Evolutionary conservation across 352 stramenopile genomes (phyloP).

Genomic region (Globisporangium cederbergense): DNA sequence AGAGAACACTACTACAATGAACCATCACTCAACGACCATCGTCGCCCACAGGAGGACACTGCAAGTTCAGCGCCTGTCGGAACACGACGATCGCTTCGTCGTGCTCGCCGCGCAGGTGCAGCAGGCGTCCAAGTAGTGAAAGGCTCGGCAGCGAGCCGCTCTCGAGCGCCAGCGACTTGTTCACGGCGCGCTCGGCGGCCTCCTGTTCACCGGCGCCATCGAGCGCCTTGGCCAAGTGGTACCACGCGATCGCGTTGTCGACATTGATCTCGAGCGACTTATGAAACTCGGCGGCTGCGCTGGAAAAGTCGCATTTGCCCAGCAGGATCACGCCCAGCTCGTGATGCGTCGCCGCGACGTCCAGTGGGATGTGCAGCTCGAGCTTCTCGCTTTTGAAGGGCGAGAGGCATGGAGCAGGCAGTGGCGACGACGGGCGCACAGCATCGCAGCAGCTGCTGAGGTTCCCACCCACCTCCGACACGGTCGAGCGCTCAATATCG

Average conservation of each 20-base stretch:
- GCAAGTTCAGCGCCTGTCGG: constrained; percentile 49
- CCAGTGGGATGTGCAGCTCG: constrained; percentile 27
- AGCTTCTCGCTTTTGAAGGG: constrained; percentile 17
- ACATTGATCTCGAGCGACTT: constrained; percentile 37
- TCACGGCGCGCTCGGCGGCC: constrained; percentile 47
- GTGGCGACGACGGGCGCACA: constrained; percentile 8
- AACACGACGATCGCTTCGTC: constrained; percentile 71
- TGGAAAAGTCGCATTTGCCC: constrained; percentile 36
- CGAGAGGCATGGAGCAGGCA: constrained; percentile 8
- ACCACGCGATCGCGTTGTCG: constrained; percentile 39
- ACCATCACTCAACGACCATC: background rate
- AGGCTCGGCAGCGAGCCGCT: constrained; percentile 45
- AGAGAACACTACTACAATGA: background rate
- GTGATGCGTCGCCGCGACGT: constrained; percentile 46
- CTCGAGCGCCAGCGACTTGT: constrained; percentile 42
- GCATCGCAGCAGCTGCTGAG: background rate
- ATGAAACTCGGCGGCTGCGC: constrained; percentile 37
- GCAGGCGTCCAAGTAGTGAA: constrained; percentile 56
- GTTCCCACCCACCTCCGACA: constrained; percentile 3
- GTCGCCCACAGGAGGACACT: constrained; percentile 27
- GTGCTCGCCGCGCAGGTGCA: constrained; percentile 60
- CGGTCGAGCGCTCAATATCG: constrained; percentile 6
- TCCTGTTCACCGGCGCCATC: constrained; percentile 38
- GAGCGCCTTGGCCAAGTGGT: constrained; percentile 60
- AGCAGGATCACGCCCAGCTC: constrained; percentile 50